Evolutionary conservation across 2,329 filamentous ascomycete species (phyloP).

Genomic region (Ceratocystis variospora): DNA sequence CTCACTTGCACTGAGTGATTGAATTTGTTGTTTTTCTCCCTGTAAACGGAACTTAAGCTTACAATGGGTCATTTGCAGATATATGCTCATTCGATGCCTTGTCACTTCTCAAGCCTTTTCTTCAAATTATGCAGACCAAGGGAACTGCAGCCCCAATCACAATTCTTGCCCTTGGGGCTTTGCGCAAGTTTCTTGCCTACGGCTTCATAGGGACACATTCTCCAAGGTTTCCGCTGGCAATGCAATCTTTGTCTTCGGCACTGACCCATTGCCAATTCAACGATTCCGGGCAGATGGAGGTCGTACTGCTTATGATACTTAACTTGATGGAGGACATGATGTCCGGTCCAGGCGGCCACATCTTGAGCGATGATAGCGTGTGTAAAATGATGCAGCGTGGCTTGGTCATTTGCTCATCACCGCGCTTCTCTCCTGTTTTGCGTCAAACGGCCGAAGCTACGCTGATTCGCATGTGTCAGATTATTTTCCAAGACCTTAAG

Average conservation of each 20-base stretch:
- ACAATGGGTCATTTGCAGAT: slow-evolving; percentile 37
- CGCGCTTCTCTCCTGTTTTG: slow-evolving; percentile 77
- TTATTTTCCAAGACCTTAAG: slow-evolving; percentile 89
- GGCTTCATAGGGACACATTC: slow-evolving; percentile 74
- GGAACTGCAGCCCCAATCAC: slow-evolving; percentile 94
- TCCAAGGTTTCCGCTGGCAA: slow-evolving; percentile 76
- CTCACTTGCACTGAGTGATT: neutral
- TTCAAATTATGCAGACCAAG: slow-evolving; percentile 91
- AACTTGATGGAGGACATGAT: slow-evolving; percentile 99
- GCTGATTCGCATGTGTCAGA: slow-evolving; percentile 98
- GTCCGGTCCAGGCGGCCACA: slow-evolving; percentile 77
- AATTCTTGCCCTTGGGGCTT: slow-evolving; percentile 79
- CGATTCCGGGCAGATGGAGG: slow-evolving; percentile 86
- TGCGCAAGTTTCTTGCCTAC: slow-evolving; percentile 94
- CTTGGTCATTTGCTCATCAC: slow-evolving; percentile 90
- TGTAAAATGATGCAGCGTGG: slow-evolving; percentile 99
- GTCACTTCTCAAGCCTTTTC: slow-evolving; percentile 77
- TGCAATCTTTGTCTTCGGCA: slow-evolving; percentile 87
- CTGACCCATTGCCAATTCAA: slow-evolving; percentile 97
- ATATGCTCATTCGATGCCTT: slow-evolving; percentile 82
- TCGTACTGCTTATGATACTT: slow-evolving; percentile 83
- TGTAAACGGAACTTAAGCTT: neutral
- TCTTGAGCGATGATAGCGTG: slow-evolving; percentile 94
- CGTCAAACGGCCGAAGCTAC: slow-evolving; percentile 85
- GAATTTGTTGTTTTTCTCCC: neutral